Base-by-base conservation (phyloP, 805 yeast species). In the Blastobotrys americana region DNA sequence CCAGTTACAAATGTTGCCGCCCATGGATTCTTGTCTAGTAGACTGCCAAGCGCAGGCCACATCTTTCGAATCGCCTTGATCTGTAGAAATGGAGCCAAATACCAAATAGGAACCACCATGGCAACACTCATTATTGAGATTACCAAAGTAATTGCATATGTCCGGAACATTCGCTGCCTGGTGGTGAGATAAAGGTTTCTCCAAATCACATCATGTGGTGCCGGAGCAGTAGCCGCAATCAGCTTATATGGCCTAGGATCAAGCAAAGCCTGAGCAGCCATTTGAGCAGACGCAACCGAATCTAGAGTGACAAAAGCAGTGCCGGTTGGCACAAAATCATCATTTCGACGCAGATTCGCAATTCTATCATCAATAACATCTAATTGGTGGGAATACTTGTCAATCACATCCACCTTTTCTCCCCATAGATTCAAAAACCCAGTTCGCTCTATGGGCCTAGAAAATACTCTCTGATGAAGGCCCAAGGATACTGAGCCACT, bases 141-240 rank as follows among this genome's bases (percentile, higher is more conserved):
- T 34, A 82, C 59, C 2, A 80, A 50, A 1, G 93, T 82, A 21
- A 86, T 81, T 5, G 73, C 48, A 52, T 82, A 80, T 8, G 77
- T 72, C 50, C 88, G 77, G 15, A 78, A 52, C 38, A 83, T 65
- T 47, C 96, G 69, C 54, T 85, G 89, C 44, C 69, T 71, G 44
- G 95, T 71, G 0, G 94, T 79, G 57, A 89, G 67, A 54, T 94
- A 89, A 28, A 87, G 76, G 57, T 89, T 87, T 46, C 80, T 84
- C 98, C 98, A 90, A 34, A 86, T 80, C 19, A 90, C 83, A 60
- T 90, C 98, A 56, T 84, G 90, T 3, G 97, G 97, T 1, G 97
- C 95, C 0, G 97, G 97, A 0, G 97, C 97, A 45, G 88, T 67
- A 34, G 76, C 70, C 3, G 96, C 84, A 28, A 89, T 84, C 43